Base-by-base conservation (phyloP, 768 basidiomycete genomes). In the Mycena capillaripes region DNA sequence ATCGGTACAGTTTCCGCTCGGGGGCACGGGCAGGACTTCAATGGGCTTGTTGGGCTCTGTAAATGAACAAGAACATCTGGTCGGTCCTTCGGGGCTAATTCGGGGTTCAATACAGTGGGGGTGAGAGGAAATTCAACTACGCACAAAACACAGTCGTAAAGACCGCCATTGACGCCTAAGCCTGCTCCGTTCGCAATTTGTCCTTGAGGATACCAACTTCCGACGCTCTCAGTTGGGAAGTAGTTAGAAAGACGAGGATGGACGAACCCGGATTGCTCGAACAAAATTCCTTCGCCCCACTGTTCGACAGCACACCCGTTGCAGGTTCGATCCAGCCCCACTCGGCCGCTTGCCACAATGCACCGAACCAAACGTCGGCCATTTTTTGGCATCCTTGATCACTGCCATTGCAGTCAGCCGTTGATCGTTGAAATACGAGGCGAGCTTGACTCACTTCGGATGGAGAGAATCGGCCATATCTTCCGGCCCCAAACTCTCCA, bases 171-270 rank as follows among this genome's bases (percentile, higher is more conserved):
- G 11, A 21, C 1, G 27, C 64, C 64, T 19, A 66, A 25, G 29
- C 64, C 64, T n/a, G 64, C 52, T n/a, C 64, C 64, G 23, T 55
- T 66, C 25, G 64, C 64, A 27, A 64, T 53, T 53, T 53, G 32
- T 19, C 63, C 63, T n/a, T 53, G 50, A 7, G 50, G 50, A 34
- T 55, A 55, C 64, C 64, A 66, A 23, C 36, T 32, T 61, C 19
- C 16, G 9, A 48, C 17, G n/a, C n/a, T n/a, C n/a, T n/a, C n/a
- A n/a, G n/a, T n/a, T n/a, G n/a, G n/a, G n/a, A n/a, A n/a, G n/a
- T n/a, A n/a, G n/a, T n/a, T n/a, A n/a, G n/a, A n/a, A n/a, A n/a
- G n/a, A n/a, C n/a, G 16, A 17, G 27, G 16, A 62, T 10, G 11
- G 16, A 63, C 61, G 46, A 9, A 63, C 61, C 32, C 21, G 61